Evolutionary conservation across 1,139 yeast genomes (phyloP), one percentile per base, ranked within the genome.

Genomic region (Debaryomyces sp.): DNA sequence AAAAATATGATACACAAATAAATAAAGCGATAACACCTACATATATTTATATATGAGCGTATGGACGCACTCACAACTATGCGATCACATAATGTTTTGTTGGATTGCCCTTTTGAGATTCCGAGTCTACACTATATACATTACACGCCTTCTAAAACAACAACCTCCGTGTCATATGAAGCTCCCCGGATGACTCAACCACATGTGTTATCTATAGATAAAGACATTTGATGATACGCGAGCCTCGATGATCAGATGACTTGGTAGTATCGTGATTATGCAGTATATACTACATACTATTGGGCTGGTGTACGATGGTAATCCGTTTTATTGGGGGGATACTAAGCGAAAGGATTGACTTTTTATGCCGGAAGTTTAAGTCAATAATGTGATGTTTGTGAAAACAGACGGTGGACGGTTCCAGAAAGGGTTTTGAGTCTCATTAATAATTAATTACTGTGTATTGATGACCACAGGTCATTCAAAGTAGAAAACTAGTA

Each of bases 121-220:
- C 26, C 43, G 42, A 38, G 44, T 17, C 17, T 29, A 30, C 36
- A 29, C 42, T 13, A 18, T 39, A 39, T 27, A 27, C 30, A 30
- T 32, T 32, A 32, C 17, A 30, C 21, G 35, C 24, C 18, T 10
- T 22, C 26, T 30, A 21, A 32, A 30, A 41, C 36, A 41, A 41
- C 33, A 41, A 41, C 26, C 36, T 35, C 38, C 17, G 26, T 35
- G 22, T 35, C 24, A 35, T 22, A 21, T 35, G 24, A 35, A 27
- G 22, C 42, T 12, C 22, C n/a, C 24, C 43, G 36, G 24, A 21
- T 41, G 43, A 41, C 43, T 41, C 37, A 30, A 41, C 43, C 43
- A 35, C 42, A 41, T 41, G 43, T 41, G 37, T 41, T 41, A 41
- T 41, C 38, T 18, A 41, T 21, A 30, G 43, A 41, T 41, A 41